Evolutionary conservation across 139 green algal species (phyloP).

Genomic region (Eudorina sp.): DNA sequence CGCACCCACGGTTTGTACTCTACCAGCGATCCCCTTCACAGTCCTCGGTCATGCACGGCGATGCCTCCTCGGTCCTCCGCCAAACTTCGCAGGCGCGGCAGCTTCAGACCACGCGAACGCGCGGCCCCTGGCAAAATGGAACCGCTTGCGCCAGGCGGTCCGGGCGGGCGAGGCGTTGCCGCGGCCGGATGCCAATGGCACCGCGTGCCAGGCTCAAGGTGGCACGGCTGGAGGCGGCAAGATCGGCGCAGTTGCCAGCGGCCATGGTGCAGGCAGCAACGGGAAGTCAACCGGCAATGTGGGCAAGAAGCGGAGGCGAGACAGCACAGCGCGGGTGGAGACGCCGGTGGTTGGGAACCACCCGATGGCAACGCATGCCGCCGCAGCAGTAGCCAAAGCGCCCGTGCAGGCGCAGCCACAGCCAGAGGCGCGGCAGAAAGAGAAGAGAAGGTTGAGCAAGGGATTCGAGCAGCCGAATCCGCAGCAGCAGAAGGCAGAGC

Average conservation of each 20-base stretch:
- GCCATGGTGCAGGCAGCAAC: background rate
- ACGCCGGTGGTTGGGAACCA: background rate
- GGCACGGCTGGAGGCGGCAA: no score
- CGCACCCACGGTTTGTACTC: no score
- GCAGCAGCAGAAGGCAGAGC: background rate
- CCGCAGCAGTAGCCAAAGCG: background rate
- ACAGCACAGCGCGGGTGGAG: background rate
- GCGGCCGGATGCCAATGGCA: background rate
- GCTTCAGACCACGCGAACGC: slow-evolving; percentile 38
- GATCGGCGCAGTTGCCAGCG: no score
- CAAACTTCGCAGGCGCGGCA: no score
- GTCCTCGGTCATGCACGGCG: no score
- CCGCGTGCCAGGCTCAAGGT: no score
- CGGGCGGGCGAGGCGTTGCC: background rate
- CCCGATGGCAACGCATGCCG: no score
- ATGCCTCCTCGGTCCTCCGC: no score
- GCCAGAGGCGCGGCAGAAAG: background rate
- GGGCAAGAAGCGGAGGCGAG: background rate
- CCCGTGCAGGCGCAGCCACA: background rate
- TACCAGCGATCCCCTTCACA: no score
- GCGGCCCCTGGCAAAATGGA: background rate
- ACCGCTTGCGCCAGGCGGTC: background rate
- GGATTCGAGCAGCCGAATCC: background rate
- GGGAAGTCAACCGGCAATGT: no score
- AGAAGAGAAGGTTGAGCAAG: background rate